Conservation (phyloP, 768 basidiomycete species). For the Rhodotorula paludigena region DNA sequence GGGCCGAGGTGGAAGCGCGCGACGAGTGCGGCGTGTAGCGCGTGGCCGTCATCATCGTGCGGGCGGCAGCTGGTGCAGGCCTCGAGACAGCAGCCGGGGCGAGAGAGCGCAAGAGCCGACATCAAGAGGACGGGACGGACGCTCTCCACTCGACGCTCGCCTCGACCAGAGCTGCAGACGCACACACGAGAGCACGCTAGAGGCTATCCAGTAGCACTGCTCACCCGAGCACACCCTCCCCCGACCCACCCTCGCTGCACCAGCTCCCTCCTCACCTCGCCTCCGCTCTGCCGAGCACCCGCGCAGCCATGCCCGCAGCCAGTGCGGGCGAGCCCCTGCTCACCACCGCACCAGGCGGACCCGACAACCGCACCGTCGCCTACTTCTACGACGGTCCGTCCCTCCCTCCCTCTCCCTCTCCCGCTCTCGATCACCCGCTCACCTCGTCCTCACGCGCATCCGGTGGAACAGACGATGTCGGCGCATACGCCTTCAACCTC, state of each 20-base stretch:
- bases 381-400: constrained; percentile 36
- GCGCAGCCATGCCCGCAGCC: not conserved
- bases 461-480: constrained; percentile 36
- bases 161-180: too few relatives aligned
- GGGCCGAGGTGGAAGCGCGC: not conserved
- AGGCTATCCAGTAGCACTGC: too few relatives aligned
- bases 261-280: not conserved
- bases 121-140: too few relatives aligned
- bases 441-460: not conserved
- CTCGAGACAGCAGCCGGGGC: too few relatives aligned
- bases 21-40: too few relatives aligned
- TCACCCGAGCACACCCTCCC: too few relatives aligned
- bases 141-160: too few relatives aligned
- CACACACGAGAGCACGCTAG: too few relatives aligned
- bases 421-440: not conserved
- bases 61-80: too few relatives aligned
- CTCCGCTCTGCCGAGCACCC: not conserved
- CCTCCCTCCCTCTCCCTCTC: not conserved
- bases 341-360: not conserved
- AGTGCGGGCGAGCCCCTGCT: not conserved
- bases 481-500: constrained; percentile 38
- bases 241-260: not conserved
- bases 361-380: constrained; percentile 26
- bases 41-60: too few relatives aligned
- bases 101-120: too few relatives aligned